Percentiles rank a stretch among this genome's conserved stretches.
phyloP scores from a whole-genome alignment of 805 yeast species.

The Saccharomycopsis fermentans region DNA sequence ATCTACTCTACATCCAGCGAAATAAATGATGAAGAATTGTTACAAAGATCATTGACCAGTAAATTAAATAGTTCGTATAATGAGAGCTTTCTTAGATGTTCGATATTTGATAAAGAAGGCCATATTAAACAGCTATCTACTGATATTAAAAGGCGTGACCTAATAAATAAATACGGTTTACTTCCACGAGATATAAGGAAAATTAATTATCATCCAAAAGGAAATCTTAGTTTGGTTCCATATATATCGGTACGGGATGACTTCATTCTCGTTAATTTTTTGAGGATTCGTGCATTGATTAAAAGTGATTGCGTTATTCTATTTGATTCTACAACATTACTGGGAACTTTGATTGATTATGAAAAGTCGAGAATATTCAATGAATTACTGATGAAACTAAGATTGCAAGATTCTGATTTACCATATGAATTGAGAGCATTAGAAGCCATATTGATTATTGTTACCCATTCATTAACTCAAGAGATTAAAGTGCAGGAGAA shows the following conservation, averaged over 20 bases:
- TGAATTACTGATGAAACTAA: conserved; percentile 68
- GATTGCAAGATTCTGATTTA: conserved; percentile 26
- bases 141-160: conserved; percentile 62
- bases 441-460: conserved; percentile 73
- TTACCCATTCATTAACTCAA: conserved; percentile 67
- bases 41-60: conserved; percentile 11
- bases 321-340: conserved; percentile 56
- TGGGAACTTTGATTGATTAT: conserved; percentile 64
- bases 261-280: conserved; percentile 70
- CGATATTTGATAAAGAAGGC: conserved; percentile 66
- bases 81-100: conserved; percentile 35
- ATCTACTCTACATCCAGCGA: background rate
- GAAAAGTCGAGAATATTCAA: background rate
- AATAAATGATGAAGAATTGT: conserved; percentile 8
- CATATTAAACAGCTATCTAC: conserved; percentile 58
- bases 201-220: conserved; percentile 41
- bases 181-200: conserved; percentile 84
- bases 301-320: conserved; percentile 69
- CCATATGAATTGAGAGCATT: conserved; percentile 72
- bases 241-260: conserved; percentile 71
- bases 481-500: conserved; percentile 53
- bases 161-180: conserved; percentile 60
- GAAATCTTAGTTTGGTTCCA: conserved; percentile 78
- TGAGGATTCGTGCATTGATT: conserved; percentile 86
- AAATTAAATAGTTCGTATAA: conserved; percentile 6